A percentile compares a stretch with the other conserved stretches of the same genome.
These are phyloP conservation scores for Pseudocercospora crystallina DNA, from an alignment of 2,329 filamentous ascomycete genomes.

Conservation along the genomic window DNA sequence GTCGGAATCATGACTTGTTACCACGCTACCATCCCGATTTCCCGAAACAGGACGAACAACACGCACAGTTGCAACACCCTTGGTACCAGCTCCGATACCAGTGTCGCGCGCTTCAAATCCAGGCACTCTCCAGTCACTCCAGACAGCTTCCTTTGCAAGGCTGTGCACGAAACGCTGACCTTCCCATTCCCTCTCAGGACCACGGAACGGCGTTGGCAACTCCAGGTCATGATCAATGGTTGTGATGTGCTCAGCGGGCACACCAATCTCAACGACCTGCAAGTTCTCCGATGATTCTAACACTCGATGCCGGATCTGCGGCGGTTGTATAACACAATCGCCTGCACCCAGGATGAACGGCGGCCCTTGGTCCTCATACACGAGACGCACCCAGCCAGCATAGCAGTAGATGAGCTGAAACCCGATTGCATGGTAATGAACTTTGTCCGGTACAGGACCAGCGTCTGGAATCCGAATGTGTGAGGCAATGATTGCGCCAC, in stretches of 20 bases:
- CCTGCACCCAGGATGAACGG: constrained; percentile 16
- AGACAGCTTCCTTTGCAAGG: constrained; percentile 9
- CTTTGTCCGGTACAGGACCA: constrained; percentile 14
- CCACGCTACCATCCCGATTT: not conserved
- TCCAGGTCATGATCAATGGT: constrained; percentile 13
- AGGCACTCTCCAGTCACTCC: constrained; percentile 10
- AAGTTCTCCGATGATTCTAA: constrained; percentile 12
- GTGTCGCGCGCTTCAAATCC: constrained; percentile 16
- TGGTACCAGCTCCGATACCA: constrained; percentile 11
- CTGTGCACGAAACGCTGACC: constrained; percentile 17
- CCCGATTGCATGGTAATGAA: constrained; percentile 16
- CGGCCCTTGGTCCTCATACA: constrained; percentile 18
- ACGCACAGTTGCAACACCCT: constrained; percentile 13
- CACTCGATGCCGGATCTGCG: constrained; percentile 17
- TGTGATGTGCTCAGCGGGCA: constrained; percentile 18
- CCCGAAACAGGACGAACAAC: constrained; percentile 4
- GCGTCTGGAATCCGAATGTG: constrained; percentile 18
- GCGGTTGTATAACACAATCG: constrained; percentile 19
- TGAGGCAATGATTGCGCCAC: constrained; percentile 19
- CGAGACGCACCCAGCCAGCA: constrained; percentile 14
- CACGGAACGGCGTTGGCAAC: constrained; percentile 5
- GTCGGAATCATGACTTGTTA: constrained; percentile 12
- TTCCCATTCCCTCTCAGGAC: constrained; percentile 15
- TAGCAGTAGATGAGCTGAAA: constrained; percentile 20
- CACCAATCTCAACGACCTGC: constrained; percentile 17